Evolutionary conservation across 768 basidiomycete species (phyloP).

Genomic region (Russula griseocarnosa): DNA sequence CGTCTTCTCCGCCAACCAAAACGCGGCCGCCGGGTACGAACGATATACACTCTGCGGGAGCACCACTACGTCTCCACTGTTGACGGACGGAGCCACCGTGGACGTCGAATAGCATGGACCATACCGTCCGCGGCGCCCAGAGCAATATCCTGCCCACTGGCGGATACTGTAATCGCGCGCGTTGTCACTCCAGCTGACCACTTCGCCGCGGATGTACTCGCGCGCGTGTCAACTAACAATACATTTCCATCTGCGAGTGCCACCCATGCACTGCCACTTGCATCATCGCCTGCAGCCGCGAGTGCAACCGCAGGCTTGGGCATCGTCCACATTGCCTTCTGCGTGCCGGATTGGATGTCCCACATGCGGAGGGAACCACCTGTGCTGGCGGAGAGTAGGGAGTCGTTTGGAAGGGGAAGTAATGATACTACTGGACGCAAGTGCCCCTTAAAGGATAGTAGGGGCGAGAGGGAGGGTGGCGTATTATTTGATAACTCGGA

Average conservation of each 20-base stretch:
- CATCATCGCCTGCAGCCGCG: neutral
- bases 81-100: conserved; percentile 5
- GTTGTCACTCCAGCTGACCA: conserved; percentile 13
- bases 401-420: conserved; percentile 7
- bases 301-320: conserved; percentile 14
- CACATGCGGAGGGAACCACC: conserved; percentile 27
- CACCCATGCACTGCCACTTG: conserved; percentile 4
- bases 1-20: conserved; percentile 27
- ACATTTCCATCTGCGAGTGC: conserved; percentile 23
- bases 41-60: conserved; percentile 15
- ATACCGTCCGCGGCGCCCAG: conserved; percentile 21
- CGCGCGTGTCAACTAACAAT: conserved; percentile 19
- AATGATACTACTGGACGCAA: conserved; percentile 21
- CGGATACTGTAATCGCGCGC: conserved; percentile 18
- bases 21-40: conserved; percentile 13
- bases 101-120: conserved; percentile 18
- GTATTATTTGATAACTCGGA: neutral
- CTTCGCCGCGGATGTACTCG: conserved; percentile 3
- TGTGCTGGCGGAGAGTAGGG: conserved; percentile 22
- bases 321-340: conserved; percentile 16
- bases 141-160: conserved; percentile 15
- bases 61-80: conserved; percentile 24
- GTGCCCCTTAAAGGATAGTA: conserved; percentile 21
- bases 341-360: conserved; percentile 22
- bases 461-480: conserved; percentile 13